A percentile compares a stretch with the other conserved stretches of the same genome.
phyloP scores from a whole-genome alignment of 495 filamentous ascomycete genomes.

The Lophiostoma macrostomum region DNA sequence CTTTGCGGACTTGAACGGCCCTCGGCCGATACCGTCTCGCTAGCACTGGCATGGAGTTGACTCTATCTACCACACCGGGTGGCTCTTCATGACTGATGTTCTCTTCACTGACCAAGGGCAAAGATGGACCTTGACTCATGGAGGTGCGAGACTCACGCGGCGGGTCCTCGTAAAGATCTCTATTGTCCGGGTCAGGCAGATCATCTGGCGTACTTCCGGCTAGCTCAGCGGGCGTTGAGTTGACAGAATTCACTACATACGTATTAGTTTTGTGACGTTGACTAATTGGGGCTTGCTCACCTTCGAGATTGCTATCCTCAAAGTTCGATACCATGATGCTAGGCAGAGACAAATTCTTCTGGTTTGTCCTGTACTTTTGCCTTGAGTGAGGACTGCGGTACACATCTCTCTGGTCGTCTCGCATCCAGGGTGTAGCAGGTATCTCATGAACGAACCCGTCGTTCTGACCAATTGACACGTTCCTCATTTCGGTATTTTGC shows the following conservation, averaged over 20 bases:
- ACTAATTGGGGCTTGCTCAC: background rate
- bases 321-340: slow-evolving; percentile 25
- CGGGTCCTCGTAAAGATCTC: slow-evolving; percentile 22
- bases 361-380: slow-evolving; percentile 22
- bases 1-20: slow-evolving; percentile 14
- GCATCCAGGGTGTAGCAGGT: slow-evolving; percentile 15
- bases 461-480: background rate
- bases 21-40: slow-evolving; percentile 14
- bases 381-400: slow-evolving; percentile 22
- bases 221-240: slow-evolving; percentile 16
- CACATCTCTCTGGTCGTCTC: background rate
- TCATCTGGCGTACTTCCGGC: slow-evolving; percentile 27
- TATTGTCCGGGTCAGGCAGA: slow-evolving; percentile 20
- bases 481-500: slow-evolving; percentile 21
- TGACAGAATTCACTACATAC: slow-evolving; percentile 6
- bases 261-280: background rate
- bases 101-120: background rate
- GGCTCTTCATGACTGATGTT: background rate
- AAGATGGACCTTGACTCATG: slow-evolving; percentile 1
- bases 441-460: slow-evolving; percentile 1
- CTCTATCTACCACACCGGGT: background rate
- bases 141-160: slow-evolving; percentile 9
- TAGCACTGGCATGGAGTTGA: background rate
- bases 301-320: background rate
- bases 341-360: slow-evolving; percentile 24